phyloP scores from a whole-genome alignment of 495 filamentous ascomycete genomes.

The Penicillium cosmopolitanum region DNA sequence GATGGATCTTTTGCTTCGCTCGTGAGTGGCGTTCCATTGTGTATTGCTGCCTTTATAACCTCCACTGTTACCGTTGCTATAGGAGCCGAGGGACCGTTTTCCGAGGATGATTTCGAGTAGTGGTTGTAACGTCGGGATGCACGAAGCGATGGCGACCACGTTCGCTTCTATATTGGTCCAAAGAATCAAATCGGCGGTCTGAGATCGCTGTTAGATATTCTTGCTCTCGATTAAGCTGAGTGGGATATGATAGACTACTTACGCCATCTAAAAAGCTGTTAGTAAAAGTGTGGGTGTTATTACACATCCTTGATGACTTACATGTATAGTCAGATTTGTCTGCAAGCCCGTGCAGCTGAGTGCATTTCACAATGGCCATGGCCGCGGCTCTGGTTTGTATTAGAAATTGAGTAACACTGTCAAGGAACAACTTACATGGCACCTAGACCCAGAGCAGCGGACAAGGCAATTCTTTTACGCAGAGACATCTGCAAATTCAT shows the following conservation, averaged over 20 bases:
- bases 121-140: conserved; percentile 47
- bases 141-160: conserved; percentile 46
- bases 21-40: conserved; percentile 11
- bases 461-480: conserved; percentile 41
- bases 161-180: conserved; percentile 41
- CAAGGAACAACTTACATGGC: conserved; percentile 31
- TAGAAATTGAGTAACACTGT: not conserved
- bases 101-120: conserved; percentile 43
- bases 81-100: conserved; percentile 32
- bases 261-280: not conserved
- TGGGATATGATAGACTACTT: not conserved
- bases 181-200: not conserved
- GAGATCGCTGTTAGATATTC: not conserved
- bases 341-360: conserved; percentile 37
- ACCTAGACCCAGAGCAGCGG: conserved; percentile 40
- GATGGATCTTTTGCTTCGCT: conserved; percentile 22
- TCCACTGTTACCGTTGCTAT: conserved; percentile 14
- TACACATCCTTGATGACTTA: conserved; percentile 19
- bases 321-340: conserved; percentile 41
- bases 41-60: not conserved
- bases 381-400: conserved; percentile 31
- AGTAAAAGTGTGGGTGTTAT: not conserved
- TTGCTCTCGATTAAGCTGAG: not conserved
- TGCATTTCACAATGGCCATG: conserved; percentile 43
- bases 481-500: conserved; percentile 45